Conservation (phyloP, 2,329 filamentous ascomycete genomes). For the Fusarium sarcochroum region DNA sequence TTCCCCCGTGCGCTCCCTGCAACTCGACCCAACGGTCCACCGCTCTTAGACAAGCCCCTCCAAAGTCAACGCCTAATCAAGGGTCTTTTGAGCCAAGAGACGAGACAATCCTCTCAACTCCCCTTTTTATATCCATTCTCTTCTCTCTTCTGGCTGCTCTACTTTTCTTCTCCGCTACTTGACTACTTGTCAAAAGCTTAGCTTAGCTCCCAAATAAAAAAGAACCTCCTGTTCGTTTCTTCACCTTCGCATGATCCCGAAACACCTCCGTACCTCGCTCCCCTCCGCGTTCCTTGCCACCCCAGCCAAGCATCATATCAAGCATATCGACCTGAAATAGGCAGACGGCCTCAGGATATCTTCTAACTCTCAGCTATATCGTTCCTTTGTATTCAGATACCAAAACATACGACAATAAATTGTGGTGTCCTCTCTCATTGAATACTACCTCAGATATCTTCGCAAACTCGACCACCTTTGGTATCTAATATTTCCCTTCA, state of each 20-base stretch:
- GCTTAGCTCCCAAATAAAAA: conserved; percentile 48
- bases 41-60: conserved; percentile 49
- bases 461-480: conserved; percentile 17
- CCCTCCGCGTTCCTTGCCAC: conserved; percentile 40
- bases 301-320: conserved; percentile 22
- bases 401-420: conserved; percentile 4
- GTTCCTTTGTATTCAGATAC: conserved; percentile 6
- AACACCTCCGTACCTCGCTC: conserved; percentile 36
- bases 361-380: conserved; percentile 7
- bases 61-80: conserved; percentile 45
- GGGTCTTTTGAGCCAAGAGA: conserved; percentile 39
- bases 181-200: conserved; percentile 41
- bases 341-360: conserved; percentile 6
- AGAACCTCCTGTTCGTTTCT: conserved; percentile 40
- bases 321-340: conserved; percentile 22
- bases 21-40: conserved; percentile 51
- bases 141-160: conserved; percentile 17
- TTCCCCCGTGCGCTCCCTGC: conserved; percentile 44
- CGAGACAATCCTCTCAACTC: conserved; percentile 21
- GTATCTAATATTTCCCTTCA: conserved; percentile 27
- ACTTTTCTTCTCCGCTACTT: conserved; percentile 25
- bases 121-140: conserved; percentile 22
- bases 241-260: conserved; percentile 39
- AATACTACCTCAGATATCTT: conserved; percentile 8
- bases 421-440: not conserved